These are phyloP conservation scores for Tuber borchii DNA, from an alignment of 495 filamentous ascomycete genomes.

Conservation along the genomic window DNA sequence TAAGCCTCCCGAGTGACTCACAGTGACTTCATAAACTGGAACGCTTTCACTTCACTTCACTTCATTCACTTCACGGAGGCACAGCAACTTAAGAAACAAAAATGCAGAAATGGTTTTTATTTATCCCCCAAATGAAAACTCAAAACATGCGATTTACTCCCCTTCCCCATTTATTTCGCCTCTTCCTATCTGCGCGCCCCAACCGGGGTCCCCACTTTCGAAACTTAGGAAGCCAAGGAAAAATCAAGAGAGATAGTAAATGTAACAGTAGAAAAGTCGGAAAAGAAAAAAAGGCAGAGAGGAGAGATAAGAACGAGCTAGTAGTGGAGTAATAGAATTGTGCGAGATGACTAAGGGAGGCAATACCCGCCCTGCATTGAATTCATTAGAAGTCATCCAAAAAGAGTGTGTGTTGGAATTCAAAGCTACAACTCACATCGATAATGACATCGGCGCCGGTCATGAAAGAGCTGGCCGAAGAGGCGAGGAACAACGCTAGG, in stretches of 20 bases:
- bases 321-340: not conserved
- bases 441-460: slow-evolving; percentile 72
- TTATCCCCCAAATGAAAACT: not conserved
- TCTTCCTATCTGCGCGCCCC: not conserved
- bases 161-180: not conserved
- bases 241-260: not conserved
- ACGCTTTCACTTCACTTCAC: not conserved
- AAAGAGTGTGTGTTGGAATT: slow-evolving; percentile 32
- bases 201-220: not conserved
- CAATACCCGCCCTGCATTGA: slow-evolving; percentile 29
- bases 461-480: slow-evolving; percentile 67
- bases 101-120: not conserved
- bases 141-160: not conserved
- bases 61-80: not conserved
- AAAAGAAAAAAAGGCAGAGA: not conserved
- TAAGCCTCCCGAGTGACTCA: not conserved
- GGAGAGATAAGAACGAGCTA: not conserved
- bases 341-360: not conserved
- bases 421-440: slow-evolving; percentile 51
- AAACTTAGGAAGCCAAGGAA: not conserved
- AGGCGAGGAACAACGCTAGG: slow-evolving; percentile 69
- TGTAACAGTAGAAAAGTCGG: not conserved
- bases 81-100: not conserved
- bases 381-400: slow-evolving; percentile 8
- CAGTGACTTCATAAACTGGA: not conserved